Evolutionary conservation across 1,284 basidiomycete species (phyloP).

Genomic region (Ceratobasidium theobromae): DNA sequence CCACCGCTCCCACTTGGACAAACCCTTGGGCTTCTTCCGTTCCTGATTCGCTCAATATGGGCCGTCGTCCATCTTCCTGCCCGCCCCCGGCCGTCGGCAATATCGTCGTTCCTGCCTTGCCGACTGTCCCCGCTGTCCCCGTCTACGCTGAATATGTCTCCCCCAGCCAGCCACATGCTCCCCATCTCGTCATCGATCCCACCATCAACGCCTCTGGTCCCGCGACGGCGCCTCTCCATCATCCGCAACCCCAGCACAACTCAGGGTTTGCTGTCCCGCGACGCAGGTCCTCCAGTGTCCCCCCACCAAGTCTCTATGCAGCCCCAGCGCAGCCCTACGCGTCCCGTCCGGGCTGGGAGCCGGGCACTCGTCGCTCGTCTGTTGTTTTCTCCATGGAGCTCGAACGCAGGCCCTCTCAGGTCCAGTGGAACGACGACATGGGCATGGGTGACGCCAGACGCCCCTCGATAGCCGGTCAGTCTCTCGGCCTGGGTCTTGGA

Average conservation of each 20-base stretch:
- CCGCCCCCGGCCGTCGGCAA: slow-evolving; percentile 20
- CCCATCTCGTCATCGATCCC: slow-evolving; percentile 5
- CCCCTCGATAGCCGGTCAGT: slow-evolving; percentile 6
- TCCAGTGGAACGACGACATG: slow-evolving; percentile 32
- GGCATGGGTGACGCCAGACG: slow-evolving; percentile 27
- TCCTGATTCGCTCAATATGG: slow-evolving; percentile 12
- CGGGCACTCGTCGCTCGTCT: slow-evolving; percentile 11
- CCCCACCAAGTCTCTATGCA: slow-evolving; percentile 28
- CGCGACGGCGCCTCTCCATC: slow-evolving; percentile 1
- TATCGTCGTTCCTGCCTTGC: slow-evolving; percentile 13
- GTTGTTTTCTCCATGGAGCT: slow-evolving; percentile 27
- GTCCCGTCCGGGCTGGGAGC: background rate
- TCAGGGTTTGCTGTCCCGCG: slow-evolving; percentile 3
- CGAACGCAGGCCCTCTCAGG: slow-evolving; percentile 23
- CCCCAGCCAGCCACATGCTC: slow-evolving; percentile 13
- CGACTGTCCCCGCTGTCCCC: background rate
- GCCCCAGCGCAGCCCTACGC: background rate
- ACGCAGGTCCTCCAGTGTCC: slow-evolving; percentile 24
- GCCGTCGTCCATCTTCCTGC: slow-evolving; percentile 24
- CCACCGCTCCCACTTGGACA: slow-evolving; percentile 17
- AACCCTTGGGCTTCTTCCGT: slow-evolving; percentile 22
- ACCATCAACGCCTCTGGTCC: slow-evolving; percentile 9
- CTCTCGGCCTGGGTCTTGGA: background rate
- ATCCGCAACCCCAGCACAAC: slow-evolving; percentile 12
- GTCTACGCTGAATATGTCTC: slow-evolving; percentile 25